Conservation (phyloP, 2,329 filamentous ascomycete genomes). For the Colletotrichum tofieldiae region DNA sequence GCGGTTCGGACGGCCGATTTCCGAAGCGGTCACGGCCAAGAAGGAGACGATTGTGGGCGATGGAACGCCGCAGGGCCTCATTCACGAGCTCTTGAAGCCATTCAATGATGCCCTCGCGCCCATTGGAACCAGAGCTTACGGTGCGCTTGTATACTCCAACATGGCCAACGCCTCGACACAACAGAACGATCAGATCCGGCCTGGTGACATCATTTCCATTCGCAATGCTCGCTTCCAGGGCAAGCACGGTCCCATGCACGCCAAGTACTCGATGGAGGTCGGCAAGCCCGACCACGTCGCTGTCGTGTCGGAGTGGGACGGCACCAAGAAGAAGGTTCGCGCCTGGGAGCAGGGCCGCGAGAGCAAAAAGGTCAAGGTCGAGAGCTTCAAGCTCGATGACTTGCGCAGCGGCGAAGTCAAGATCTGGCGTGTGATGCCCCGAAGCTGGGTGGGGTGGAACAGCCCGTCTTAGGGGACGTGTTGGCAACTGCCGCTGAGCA, state of each 20-base stretch:
- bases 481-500: slow-evolving; percentile 19
- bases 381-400: slow-evolving; percentile 95
- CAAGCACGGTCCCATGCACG: slow-evolving; percentile 94
- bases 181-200: slow-evolving; percentile 92
- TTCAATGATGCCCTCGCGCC: slow-evolving; percentile 83
- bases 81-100: slow-evolving; percentile 84
- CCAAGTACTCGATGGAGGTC: slow-evolving; percentile 91
- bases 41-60: slow-evolving; percentile 89
- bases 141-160: slow-evolving; percentile 94
- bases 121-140: slow-evolving; percentile 90
- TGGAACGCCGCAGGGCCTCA: slow-evolving; percentile 82
- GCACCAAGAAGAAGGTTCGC: slow-evolving; percentile 96
- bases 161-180: slow-evolving; percentile 93
- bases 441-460: slow-evolving; percentile 94
- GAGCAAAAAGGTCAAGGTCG: slow-evolving; percentile 92
- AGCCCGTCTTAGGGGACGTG: slow-evolving; percentile 66
- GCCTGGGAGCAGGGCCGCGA: slow-evolving; percentile 97
- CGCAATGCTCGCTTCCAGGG: slow-evolving; percentile 96
- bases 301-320: slow-evolving; percentile 96
- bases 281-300: slow-evolving; percentile 92
- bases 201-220: slow-evolving; percentile 93
- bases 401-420: slow-evolving; percentile 94
- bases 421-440: slow-evolving; percentile 95
- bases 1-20: slow-evolving; percentile 84
- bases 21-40: slow-evolving; percentile 77